Evolutionary conservation across 805 yeast species (phyloP).

Genomic region (Yarrowia sp.): DNA sequence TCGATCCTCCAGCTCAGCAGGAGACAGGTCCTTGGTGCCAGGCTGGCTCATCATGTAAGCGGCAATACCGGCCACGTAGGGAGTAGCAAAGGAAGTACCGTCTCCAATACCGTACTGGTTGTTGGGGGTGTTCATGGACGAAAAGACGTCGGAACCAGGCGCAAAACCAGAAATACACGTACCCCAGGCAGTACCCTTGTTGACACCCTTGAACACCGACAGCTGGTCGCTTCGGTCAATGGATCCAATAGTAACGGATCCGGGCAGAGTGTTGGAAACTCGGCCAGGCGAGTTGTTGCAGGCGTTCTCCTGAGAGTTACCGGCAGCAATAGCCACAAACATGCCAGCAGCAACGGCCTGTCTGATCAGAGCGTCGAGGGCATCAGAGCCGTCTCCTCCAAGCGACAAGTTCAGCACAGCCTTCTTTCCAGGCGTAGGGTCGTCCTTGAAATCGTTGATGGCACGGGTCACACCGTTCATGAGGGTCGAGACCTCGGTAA

Average conservation of each 20-base stretch:
- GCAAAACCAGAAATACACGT: slow-evolving; percentile 94
- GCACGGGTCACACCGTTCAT: neutral
- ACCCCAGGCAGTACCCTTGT: slow-evolving; percentile 46
- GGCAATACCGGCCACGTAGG: slow-evolving; percentile 89
- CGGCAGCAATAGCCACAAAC: slow-evolving; percentile 41
- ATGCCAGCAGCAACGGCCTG: slow-evolving; percentile 87
- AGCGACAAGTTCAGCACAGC: slow-evolving; percentile 72
- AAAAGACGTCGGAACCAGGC: slow-evolving; percentile 86
- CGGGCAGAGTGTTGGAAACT: neutral
- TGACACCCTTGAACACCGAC: neutral
- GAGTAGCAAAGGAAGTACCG: slow-evolving; percentile 98
- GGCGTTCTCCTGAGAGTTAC: neutral
- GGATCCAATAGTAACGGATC: neutral
- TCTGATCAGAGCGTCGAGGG: slow-evolving; percentile 80
- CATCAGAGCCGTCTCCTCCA: slow-evolving; percentile 88
- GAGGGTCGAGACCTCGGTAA: neutral
- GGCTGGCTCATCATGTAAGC: slow-evolving; percentile 53
- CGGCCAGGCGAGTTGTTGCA: slow-evolving; percentile 2
- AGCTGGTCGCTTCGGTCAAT: neutral
- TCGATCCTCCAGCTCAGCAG: neutral
- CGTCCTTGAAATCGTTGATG: neutral
- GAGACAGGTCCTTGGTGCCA: neutral
- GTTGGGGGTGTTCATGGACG: slow-evolving; percentile 43
- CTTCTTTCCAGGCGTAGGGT: slow-evolving; percentile 43
- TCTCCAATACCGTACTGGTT: slow-evolving; percentile 43